phyloP scores from a whole-genome alignment of 768 basidiomycete genomes.

The Trichaptum fuscoviolaceum region DNA sequence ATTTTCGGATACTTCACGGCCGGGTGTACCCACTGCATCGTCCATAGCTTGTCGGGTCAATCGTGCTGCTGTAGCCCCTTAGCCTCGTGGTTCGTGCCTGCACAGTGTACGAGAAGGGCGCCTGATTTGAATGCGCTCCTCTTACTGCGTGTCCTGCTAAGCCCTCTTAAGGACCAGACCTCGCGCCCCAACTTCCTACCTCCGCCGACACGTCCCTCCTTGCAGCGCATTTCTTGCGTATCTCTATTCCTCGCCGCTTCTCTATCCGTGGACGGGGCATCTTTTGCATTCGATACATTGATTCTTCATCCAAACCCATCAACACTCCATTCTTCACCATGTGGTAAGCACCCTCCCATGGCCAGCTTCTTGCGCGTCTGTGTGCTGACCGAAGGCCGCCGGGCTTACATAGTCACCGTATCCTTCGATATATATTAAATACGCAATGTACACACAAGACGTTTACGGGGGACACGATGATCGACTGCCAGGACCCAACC shows the following conservation, averaged over 20 bases:
- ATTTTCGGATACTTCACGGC: neutral
- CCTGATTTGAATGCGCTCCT: neutral
- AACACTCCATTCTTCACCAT: neutral
- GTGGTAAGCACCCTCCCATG: neutral
- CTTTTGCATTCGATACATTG: neutral
- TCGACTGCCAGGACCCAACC: conserved; percentile 45
- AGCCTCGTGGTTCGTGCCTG: neutral
- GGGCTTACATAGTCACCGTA: conserved; percentile 1
- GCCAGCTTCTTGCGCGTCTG: neutral
- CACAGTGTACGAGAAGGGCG: neutral
- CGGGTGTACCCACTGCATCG: neutral
- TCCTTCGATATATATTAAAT: neutral
- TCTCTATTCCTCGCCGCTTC: neutral
- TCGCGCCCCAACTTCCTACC: neutral
- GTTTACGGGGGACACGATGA: conserved; percentile 32
- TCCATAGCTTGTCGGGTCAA: neutral
- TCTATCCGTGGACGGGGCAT: neutral
- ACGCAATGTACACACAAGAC: conserved; percentile 28
- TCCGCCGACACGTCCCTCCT: conserved; percentile 1
- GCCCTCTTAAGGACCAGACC: neutral
- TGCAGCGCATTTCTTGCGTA: neutral
- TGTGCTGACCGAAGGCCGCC: neutral
- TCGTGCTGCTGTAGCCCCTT: neutral
- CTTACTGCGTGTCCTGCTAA: neutral
- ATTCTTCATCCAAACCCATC: neutral